Evolutionary conservation across 352 stramenopile species (phyloP).

Genomic region (Phytophthora quininea): DNA sequence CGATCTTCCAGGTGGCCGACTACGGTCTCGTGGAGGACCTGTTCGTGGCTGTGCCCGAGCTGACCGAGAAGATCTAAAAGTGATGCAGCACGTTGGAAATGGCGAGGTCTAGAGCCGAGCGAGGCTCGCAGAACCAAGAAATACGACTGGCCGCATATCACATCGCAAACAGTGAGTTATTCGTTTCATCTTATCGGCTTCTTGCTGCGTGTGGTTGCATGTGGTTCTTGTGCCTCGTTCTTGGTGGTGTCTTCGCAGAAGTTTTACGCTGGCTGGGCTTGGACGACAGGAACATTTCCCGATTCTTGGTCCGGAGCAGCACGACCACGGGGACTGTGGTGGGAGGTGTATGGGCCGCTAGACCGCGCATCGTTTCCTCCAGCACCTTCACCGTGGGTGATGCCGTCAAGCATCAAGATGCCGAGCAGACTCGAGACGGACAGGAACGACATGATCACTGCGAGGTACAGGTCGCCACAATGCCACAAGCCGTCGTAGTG

Average conservation of each 20-base stretch:
- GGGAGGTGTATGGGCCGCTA: conserved; percentile 7
- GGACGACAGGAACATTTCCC: conserved; percentile 25
- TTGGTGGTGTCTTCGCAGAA: neutral
- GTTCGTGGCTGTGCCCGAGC: conserved; percentile 96
- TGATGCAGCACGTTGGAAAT: conserved; percentile 1
- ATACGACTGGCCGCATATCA: conserved; percentile 22
- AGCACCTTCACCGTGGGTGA: conserved; percentile 13
- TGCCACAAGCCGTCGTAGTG: conserved; percentile 64
- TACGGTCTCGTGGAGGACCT: conserved; percentile 99
- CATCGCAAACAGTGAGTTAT: conserved; percentile 36
- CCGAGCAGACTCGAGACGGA: conserved; percentile 56
- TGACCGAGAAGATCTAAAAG: conserved; percentile 97
- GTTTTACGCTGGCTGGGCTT: conserved; percentile 9
- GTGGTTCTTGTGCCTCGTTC: neutral
- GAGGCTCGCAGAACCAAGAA: conserved; percentile 12
- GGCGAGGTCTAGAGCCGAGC: conserved; percentile 21
- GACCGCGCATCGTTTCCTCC: neutral
- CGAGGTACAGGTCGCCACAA: conserved; percentile 50
- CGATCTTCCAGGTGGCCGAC: conserved; percentile 99
- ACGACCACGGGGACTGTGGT: conserved; percentile 10
- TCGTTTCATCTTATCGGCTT: conserved; percentile 12
- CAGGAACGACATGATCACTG: conserved; percentile 60
- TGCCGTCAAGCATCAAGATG: conserved; percentile 49
- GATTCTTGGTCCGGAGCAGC: conserved; percentile 4
- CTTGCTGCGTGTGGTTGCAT: neutral